These are phyloP conservation scores for Cercospora nicotianae DNA, from an alignment of 2,329 filamentous ascomycete genomes.

Conservation along the genomic window DNA sequence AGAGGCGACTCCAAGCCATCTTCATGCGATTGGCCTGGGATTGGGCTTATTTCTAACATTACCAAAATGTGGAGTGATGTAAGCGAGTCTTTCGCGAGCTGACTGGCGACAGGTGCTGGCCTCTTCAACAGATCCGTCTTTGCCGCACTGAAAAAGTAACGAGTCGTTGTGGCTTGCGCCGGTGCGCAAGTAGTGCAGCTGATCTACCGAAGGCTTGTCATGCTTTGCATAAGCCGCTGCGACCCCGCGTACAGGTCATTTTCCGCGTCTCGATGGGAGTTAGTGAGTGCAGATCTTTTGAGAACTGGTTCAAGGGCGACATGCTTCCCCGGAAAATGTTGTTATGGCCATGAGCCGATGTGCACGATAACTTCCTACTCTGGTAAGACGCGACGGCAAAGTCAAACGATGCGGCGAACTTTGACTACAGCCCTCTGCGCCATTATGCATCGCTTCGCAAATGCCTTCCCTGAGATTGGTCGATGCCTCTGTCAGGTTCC, in stretches of 20 bases:
- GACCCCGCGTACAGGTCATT: neutral
- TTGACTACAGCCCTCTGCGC: neutral
- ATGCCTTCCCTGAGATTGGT: neutral
- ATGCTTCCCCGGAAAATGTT: neutral
- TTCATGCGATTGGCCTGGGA: neutral
- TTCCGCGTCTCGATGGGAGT: neutral
- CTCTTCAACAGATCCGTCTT: neutral
- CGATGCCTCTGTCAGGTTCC: neutral
- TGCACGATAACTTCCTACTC: neutral
- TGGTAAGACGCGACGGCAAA: neutral
- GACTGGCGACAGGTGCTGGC: neutral
- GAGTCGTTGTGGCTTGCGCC: neutral
- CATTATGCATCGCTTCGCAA: slow-evolving; percentile 3
- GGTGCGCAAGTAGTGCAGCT: neutral
- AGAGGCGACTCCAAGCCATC: neutral
- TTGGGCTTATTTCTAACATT: slow-evolving; percentile 9
- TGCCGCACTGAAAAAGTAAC: slow-evolving; percentile 2
- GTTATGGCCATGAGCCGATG: neutral
- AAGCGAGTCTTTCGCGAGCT: neutral
- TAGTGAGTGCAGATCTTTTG: neutral
- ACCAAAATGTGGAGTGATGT: neutral
- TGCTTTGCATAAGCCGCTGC: neutral
- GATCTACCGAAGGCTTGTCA: slow-evolving; percentile 3
- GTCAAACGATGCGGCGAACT: neutral
- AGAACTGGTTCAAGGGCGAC: neutral